A percentile compares a stretch with the other conserved stretches of the same genome.
phyloP scores from a whole-genome alignment of 139 green algal genomes.

The Coelastrella sp. region DNA sequence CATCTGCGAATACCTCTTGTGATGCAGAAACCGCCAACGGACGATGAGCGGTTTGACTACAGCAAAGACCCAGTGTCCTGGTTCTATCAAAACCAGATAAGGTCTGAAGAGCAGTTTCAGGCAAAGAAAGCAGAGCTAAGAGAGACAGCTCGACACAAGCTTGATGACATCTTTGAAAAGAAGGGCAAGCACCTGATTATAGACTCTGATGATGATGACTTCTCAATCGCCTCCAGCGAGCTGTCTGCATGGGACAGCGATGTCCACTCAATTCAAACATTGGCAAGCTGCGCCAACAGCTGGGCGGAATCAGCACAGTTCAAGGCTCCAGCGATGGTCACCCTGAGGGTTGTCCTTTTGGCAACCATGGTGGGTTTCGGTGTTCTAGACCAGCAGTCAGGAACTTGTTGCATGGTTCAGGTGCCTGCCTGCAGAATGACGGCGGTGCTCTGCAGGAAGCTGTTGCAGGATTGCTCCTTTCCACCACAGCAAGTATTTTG shows the following conservation, averaged over 20 bases:
- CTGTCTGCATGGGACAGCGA: conserved; percentile 69
- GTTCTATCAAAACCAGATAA: conserved; percentile 58
- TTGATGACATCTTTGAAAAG: conserved; percentile 42
- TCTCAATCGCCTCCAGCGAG: conserved; percentile 56
- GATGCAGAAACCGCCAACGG: not conserved
- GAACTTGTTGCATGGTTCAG: too few relatives aligned
- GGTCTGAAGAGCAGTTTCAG: conserved; percentile 62
- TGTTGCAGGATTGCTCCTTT: too few relatives aligned
- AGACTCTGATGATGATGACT: conserved; percentile 58
- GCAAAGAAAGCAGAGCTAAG: conserved; percentile 54
- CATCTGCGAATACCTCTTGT: too few relatives aligned
- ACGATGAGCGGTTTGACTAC: conserved; percentile 49
- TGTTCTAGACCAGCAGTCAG: not conserved
- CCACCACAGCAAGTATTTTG: too few relatives aligned
- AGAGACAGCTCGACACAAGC: conserved; percentile 44
- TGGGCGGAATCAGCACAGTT: conserved; percentile 62
- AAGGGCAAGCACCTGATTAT: conserved; percentile 50
- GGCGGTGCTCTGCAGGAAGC: too few relatives aligned
- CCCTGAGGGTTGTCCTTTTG: conserved; percentile 27
- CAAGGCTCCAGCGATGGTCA: conserved; percentile 48
- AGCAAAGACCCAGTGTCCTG: conserved; percentile 49
- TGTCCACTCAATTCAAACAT: conserved; percentile 57
- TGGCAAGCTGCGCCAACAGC: conserved; percentile 58
- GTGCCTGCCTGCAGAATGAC: too few relatives aligned
- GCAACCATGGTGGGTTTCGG: not conserved